These are phyloP conservation scores for Xylariaceae sp. DNA, from an alignment of 2,329 filamentous ascomycete species.

Conservation along the genomic window DNA sequence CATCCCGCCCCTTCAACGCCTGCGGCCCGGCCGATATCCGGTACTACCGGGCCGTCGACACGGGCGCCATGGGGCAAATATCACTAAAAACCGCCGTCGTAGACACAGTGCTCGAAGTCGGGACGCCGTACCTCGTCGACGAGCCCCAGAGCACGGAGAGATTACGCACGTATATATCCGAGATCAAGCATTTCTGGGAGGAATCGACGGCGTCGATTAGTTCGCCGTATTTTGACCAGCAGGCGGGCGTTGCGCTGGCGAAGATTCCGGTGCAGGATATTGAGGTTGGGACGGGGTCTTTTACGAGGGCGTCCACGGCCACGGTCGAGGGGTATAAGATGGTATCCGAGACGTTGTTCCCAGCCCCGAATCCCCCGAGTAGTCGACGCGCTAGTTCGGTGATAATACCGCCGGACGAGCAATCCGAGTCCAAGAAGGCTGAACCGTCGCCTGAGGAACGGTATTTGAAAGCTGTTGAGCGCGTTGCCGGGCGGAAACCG, in stretches of 20 bases:
- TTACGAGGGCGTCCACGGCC: constrained; percentile 6
- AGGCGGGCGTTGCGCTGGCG: constrained; percentile 19
- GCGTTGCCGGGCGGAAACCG: constrained; percentile 17
- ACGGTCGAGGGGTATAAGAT: constrained; percentile 16
- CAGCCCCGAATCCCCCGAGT: not conserved
- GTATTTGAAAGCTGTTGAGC: constrained; percentile 14
- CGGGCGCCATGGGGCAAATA: constrained; percentile 2
- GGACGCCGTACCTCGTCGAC: constrained; percentile 6
- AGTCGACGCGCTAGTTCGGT: no score
- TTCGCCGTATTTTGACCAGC: constrained; percentile 21
- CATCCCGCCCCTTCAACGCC: constrained; percentile 18
- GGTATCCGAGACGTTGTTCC: constrained; percentile 13
- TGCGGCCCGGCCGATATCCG: constrained; percentile 21
- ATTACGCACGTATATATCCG: constrained; percentile 12
- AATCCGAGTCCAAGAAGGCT: not conserved
- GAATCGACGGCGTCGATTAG: constrained; percentile 16
- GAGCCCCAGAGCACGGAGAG: not conserved
- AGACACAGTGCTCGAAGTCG: constrained; percentile 14
- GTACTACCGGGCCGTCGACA: constrained; percentile 18
- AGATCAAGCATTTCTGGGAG: constrained; percentile 20
- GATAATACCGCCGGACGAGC: not conserved
- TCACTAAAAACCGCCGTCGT: constrained; percentile 19
- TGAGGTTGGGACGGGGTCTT: constrained; percentile 3
- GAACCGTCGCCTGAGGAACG: not conserved
- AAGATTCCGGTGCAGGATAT: constrained; percentile 21